These are phyloP conservation scores for Leishmania braziliensis DNA, from an alignment of 208 protist species.

Conservation along the genomic window DNA sequence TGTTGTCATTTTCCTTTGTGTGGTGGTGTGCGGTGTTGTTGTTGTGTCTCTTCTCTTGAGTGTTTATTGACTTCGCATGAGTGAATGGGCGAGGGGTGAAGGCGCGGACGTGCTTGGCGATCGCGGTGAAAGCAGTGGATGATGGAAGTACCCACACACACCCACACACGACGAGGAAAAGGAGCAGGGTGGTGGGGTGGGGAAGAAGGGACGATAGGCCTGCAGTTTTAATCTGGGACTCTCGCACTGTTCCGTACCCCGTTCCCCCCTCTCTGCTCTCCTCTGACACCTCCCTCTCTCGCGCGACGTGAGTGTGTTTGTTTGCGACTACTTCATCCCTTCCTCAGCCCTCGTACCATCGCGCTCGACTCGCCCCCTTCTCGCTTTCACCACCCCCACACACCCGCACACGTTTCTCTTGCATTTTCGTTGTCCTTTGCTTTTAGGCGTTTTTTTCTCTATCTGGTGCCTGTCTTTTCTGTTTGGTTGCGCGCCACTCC, in stretches of 20 bases:
- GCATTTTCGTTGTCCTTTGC: constrained; percentile 11
- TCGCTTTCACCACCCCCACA: background rate
- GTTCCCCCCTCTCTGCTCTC: background rate
- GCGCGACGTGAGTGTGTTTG: background rate
- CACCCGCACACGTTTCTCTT: background rate
- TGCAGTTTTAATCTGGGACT: background rate
- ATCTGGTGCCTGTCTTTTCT: background rate
- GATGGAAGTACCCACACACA: background rate
- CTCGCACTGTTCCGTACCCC: background rate
- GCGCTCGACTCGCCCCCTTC: background rate
- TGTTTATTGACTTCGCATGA: background rate
- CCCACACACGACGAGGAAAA: background rate
- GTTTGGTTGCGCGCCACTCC: background rate
- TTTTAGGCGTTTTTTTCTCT: constrained; percentile 26
- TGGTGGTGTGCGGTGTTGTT: background rate
- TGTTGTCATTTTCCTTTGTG: no score
- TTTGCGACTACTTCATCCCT: background rate
- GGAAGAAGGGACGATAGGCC: background rate
- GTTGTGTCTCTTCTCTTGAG: background rate
- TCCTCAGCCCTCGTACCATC: background rate
- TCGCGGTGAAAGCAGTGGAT: background rate
- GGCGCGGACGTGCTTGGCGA: background rate
- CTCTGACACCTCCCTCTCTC: background rate
- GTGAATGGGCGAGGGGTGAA: background rate
- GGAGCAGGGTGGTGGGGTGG: background rate